phyloP scores from a whole-genome alignment of 345 rosid species.

The Reutealis trisperma region DNA sequence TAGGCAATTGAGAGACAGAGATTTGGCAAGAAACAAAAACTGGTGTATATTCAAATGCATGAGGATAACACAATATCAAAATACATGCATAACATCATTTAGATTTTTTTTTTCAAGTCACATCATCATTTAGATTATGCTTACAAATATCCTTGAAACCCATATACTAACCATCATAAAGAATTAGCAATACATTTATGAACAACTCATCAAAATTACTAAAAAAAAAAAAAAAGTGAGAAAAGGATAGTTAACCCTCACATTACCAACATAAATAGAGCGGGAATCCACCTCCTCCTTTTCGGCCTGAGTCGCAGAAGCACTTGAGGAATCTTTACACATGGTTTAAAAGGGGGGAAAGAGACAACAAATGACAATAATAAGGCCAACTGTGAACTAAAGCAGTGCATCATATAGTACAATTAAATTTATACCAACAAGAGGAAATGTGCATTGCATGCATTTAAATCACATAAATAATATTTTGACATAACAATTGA shows the following conservation, averaged over 20 bases:
- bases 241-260: slow-evolving; percentile 50
- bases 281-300: slow-evolving; percentile 98
- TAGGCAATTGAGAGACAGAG: not conserved
- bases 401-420: not conserved
- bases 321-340: slow-evolving; percentile 64
- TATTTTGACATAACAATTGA: no score
- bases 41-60: not conserved
- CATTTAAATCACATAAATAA: no score
- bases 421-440: no score
- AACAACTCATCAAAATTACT: not conserved
- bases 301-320: slow-evolving; percentile 74
- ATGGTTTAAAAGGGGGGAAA: slow-evolving; percentile 17
- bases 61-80: not conserved
- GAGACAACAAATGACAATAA: not conserved
- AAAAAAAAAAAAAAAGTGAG: not conserved
- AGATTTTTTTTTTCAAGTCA: no score
- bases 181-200: not conserved
- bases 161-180: not conserved
- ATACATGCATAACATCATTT: not conserved
- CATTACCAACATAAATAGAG: slow-evolving; percentile 96
- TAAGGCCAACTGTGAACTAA: not conserved
- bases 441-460: no score
- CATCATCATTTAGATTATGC: no score
- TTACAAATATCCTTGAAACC: not conserved
- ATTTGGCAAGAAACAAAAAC: not conserved